Conservation (phyloP, 2,329 filamentous ascomycete genomes). For the Phaeomoniella chlamydospora region DNA sequence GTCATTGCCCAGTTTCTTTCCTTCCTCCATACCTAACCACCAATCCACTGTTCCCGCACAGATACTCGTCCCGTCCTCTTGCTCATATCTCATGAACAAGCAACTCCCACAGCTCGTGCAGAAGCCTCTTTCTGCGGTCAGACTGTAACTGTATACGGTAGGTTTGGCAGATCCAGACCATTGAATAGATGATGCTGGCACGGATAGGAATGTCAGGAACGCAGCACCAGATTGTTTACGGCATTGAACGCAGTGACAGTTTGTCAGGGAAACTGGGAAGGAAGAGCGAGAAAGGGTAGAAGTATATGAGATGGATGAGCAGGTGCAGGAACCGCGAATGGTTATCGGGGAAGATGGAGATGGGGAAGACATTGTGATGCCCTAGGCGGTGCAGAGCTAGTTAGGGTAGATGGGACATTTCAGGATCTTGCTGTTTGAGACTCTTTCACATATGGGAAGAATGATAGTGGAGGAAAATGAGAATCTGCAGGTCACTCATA, state of each 20-base stretch:
- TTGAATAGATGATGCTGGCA: constrained; percentile 14
- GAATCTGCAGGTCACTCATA: no score
- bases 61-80: constrained; percentile 17
- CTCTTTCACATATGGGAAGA: no score
- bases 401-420: no score
- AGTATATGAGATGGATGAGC: constrained; percentile 26
- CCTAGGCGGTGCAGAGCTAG: no score
- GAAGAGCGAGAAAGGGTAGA: constrained; percentile 14
- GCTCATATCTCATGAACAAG: constrained; percentile 27
- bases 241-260: constrained; percentile 35
- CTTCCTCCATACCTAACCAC: not conserved
- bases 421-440: no score
- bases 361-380: not conserved
- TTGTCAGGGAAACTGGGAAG: constrained; percentile 18
- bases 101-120: constrained; percentile 32
- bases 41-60: constrained; percentile 26
- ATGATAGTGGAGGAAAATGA: no score
- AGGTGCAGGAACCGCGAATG: constrained; percentile 28
- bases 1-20: constrained; percentile 14
- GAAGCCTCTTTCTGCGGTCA: constrained; percentile 26
- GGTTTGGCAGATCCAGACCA: constrained; percentile 23
- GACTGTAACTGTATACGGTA: constrained; percentile 17
- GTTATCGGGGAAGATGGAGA: constrained; percentile 5
- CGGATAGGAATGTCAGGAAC: constrained; percentile 27
- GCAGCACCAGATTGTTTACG: constrained; percentile 31